Evolutionary conservation across 139 green algal genomes (phyloP).

Genomic region (Chlamydomonas incerta): DNA sequence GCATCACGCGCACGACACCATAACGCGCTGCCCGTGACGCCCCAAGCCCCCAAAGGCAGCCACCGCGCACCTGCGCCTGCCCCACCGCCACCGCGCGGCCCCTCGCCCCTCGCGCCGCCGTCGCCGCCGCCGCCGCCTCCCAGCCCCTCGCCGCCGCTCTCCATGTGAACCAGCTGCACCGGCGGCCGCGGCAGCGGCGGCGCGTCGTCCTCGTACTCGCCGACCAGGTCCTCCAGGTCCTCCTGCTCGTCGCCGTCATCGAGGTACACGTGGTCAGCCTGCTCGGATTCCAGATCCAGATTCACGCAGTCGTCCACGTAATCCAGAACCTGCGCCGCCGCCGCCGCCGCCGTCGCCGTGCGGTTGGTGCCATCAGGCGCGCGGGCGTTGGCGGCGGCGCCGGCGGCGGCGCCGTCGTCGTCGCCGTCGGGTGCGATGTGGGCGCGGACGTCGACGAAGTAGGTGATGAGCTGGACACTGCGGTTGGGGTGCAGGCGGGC

Average conservation of each 20-base stretch:
- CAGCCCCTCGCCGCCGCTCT: neutral
- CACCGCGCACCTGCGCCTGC: neutral
- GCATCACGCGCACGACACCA: no score
- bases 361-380: neutral
- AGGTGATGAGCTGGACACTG: constrained; percentile 38
- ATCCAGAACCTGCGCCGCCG: neutral
- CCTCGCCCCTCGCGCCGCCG: neutral
- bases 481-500: no score
- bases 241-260: no score
- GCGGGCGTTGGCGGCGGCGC: neutral
- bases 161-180: constrained; percentile 25
- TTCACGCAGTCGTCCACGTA: neutral
- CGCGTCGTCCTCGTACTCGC: neutral
- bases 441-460: constrained; percentile 17
- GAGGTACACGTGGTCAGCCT: neutral
- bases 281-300: neutral
- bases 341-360: neutral
- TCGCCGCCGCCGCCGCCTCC: neutral
- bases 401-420: neutral
- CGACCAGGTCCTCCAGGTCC: neutral
- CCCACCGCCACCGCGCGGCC: neutral
- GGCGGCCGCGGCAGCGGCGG: neutral
- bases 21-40: no score
- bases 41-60: no score
- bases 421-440: neutral